phyloP scores from a whole-genome alignment of 2,329 filamentous ascomycete genomes.

The Thelonectria blattea region DNA sequence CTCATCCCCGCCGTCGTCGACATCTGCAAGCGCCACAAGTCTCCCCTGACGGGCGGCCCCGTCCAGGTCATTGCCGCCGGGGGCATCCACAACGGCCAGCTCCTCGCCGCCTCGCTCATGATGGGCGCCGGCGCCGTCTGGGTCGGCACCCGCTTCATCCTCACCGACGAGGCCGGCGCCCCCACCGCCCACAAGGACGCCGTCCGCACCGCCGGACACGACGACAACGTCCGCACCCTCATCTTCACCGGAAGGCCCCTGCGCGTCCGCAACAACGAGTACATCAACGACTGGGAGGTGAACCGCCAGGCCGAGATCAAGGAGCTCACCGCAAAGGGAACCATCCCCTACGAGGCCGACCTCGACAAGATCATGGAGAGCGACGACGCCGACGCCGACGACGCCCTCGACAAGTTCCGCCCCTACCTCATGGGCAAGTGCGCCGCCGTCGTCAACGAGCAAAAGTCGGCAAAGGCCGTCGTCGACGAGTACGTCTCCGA shows the following conservation, averaged over 20 bases:
- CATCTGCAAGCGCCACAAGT: slow-evolving; percentile 79
- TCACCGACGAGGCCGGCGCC: slow-evolving; percentile 92
- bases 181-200: slow-evolving; percentile 95
- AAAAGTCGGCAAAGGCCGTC: slow-evolving; percentile 87
- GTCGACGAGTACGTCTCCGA: slow-evolving; percentile 93
- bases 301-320: slow-evolving; percentile 91
- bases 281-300: slow-evolving; percentile 95
- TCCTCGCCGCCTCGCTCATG: slow-evolving; percentile 87
- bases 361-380: slow-evolving; percentile 77
- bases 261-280: slow-evolving; percentile 90
- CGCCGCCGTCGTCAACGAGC: slow-evolving; percentile 90
- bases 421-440: slow-evolving; percentile 98
- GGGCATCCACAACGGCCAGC: slow-evolving; percentile 91
- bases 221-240: slow-evolving; percentile 95
- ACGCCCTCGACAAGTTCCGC: slow-evolving; percentile 88
- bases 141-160: slow-evolving; percentile 96
- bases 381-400: slow-evolving; percentile 73
- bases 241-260: slow-evolving; percentile 98
- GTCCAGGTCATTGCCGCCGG: slow-evolving; percentile 94
- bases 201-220: slow-evolving; percentile 87
- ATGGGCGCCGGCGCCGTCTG: slow-evolving; percentile 92
- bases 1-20: slow-evolving; percentile 93
- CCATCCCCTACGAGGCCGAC: slow-evolving; percentile 93
- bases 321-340: slow-evolving; percentile 84
- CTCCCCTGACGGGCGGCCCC: slow-evolving; percentile 82